Evolutionary conservation across 148 eudicot genomes (phyloP).

Genomic region (Dianthus caryophyllus): DNA sequence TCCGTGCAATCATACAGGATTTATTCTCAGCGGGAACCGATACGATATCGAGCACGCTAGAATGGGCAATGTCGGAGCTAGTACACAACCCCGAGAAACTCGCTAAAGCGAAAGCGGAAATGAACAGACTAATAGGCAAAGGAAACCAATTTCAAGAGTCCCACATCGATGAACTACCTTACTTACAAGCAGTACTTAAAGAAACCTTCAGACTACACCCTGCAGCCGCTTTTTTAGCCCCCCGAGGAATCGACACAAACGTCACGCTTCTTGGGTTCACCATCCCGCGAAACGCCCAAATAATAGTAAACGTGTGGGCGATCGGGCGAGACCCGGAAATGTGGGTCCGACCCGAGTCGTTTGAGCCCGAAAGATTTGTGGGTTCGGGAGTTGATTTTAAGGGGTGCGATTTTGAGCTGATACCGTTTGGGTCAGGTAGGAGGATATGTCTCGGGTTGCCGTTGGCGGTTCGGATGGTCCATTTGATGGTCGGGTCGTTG

Average conservation of each 20-base stretch:
- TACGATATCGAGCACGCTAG: constrained; percentile 38
- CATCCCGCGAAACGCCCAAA: no score
- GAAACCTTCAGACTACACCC: no score
- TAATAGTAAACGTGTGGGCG: no score
- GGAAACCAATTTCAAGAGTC: no score
- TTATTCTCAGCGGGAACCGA: constrained; percentile 32
- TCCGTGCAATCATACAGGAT: constrained; percentile 11
- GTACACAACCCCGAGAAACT: constrained; percentile 28
- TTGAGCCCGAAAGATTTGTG: constrained; percentile 32
- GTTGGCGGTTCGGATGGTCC: constrained; percentile 29
- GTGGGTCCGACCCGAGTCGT: no score
- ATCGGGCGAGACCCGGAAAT: no score
- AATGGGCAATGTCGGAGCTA: constrained; percentile 22
- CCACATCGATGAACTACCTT: no score
- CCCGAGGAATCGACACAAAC: no score
- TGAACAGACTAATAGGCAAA: no score
- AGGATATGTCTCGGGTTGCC: constrained; percentile 39
- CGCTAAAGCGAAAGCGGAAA: constrained; percentile 23
- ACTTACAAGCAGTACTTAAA: no score
- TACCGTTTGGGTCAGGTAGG: constrained; percentile 29
- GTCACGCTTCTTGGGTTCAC: no score
- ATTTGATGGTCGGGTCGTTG: constrained; percentile 29
- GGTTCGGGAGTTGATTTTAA: constrained; percentile 29
- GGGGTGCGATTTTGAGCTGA: constrained; percentile 30
- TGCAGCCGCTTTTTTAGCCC: no score